phyloP scores from a whole-genome alignment of 768 basidiomycete species.

The Podaxis rugospora region DNA sequence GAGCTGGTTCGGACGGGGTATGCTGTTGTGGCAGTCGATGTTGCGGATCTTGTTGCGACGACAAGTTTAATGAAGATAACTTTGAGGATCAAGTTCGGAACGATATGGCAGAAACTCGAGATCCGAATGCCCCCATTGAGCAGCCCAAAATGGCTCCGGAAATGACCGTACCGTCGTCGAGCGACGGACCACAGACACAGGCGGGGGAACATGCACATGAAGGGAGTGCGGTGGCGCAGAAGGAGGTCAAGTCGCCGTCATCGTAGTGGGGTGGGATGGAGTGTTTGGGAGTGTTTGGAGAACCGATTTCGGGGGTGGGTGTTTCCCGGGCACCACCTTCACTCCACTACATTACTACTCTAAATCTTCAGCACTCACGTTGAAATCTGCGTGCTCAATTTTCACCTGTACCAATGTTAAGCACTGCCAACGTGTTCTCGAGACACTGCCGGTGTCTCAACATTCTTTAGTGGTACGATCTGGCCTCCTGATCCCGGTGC shows the following conservation, averaged over 20 bases:
- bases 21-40: constrained; percentile 28
- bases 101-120: constrained; percentile 34
- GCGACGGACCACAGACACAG: background rate
- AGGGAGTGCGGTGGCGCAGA: background rate
- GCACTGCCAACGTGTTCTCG: too few species aligned
- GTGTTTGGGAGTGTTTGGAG: too few species aligned
- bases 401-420: too few species aligned
- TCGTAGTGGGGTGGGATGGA: background rate
- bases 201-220: background rate
- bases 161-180: constrained; percentile 18
- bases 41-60: constrained; percentile 39
- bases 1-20: constrained; percentile 26
- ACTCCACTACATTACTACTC: too few species aligned
- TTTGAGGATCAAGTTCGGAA: constrained; percentile 34
- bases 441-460: too few species aligned
- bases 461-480: too few species aligned
- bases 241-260: background rate
- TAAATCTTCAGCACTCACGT: too few species aligned
- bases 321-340: too few species aligned
- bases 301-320: too few species aligned
- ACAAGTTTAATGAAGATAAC: constrained; percentile 41
- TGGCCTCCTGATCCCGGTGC: too few species aligned
- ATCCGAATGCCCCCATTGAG: constrained; percentile 20
- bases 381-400: too few species aligned
- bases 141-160: constrained; percentile 21